These are phyloP conservation scores for Phytophthora fragariaefolia DNA, from an alignment of 352 stramenopile genomes.

Conservation along the genomic window DNA sequence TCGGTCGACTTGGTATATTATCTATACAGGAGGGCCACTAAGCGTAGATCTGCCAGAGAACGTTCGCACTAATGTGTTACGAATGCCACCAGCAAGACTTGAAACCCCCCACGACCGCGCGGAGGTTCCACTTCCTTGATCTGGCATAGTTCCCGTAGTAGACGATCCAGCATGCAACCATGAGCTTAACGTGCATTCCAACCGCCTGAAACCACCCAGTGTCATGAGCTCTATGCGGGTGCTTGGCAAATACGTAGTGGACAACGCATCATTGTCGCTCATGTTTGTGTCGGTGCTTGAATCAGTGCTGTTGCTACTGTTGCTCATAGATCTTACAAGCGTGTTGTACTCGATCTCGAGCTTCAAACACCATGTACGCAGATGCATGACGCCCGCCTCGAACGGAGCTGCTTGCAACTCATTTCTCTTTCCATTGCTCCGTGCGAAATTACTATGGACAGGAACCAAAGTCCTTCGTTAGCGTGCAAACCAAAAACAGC, in stretches of 20 bases:
- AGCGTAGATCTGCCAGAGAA: slow-evolving; percentile 36
- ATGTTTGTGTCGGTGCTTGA: slow-evolving; percentile 20
- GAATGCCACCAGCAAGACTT: slow-evolving; percentile 37
- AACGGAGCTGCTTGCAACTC: slow-evolving; percentile 50
- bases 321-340: slow-evolving; percentile 22
- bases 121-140: slow-evolving; percentile 25
- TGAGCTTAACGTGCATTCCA: slow-evolving; percentile 43
- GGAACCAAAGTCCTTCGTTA: neutral
- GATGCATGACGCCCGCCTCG: slow-evolving; percentile 52
- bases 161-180: slow-evolving; percentile 38
- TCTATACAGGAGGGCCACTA: slow-evolving; percentile 12
- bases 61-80: slow-evolving; percentile 37
- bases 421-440: slow-evolving; percentile 51
- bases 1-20: neutral
- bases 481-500: neutral
- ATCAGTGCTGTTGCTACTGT: slow-evolving; percentile 25
- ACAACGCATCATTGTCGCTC: slow-evolving; percentile 4
- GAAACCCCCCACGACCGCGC: slow-evolving; percentile 31
- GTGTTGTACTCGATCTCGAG: slow-evolving; percentile 65
- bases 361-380: slow-evolving; percentile 55
- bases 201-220: slow-evolving; percentile 45
- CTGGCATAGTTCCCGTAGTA: neutral
- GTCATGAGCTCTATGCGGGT: slow-evolving; percentile 38
- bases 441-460: slow-evolving; percentile 29
- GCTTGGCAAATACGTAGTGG: neutral